Base-by-base conservation (phyloP, 768 basidiomycete species). In the Pisolithus marmoratus region DNA sequence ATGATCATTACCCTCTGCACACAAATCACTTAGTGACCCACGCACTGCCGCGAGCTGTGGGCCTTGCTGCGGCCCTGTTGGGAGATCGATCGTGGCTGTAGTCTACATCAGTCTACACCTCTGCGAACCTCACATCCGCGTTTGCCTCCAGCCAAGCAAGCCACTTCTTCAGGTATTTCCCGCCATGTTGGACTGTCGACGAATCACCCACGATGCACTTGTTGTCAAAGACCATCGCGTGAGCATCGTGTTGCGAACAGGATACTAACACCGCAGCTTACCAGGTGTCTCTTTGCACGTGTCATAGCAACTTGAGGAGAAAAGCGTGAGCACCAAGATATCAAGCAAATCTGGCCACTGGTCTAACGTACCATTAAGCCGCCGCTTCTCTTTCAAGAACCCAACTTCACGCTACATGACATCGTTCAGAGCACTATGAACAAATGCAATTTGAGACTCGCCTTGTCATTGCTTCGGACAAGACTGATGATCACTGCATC, bases 161-260 rank as follows among this genome's bases (percentile, higher is more conserved):
- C 96, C 96, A 99, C 54, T 80, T 80, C 66, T 89, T 91, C 36
- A 99, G 69, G 68, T 89, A 98, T 38, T 74, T 62, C 22, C 90
- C 83, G 5, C 95, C 95, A 60, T 94, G 85, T 29, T 77, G 73
- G 3, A 98, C 85, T 0, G 95, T 98, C 2, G 85, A 87, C 0
- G 93, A 94, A 65, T 99, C 96, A 1, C 96, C 96, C 1, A 99
- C 81, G 2, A 99, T 70, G 59, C 93, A 95, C 91, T 95, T 52
- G 14, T 34, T 34, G 34, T 34, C 17, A 44, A n/a, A 5, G 54
- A 36, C 19, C 8, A 49, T 4, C 23, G 36, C 8, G 19, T 31
- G 45, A 17, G 17, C 17, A 23, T 34, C 5, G 7, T 49, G 19
- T 50, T 8, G 20, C 7, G 9, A 36, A 17, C 8, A 40, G 46